Base-by-base conservation (phyloP, 441 rosid species). In the Gossypium schwendimanii region DNA sequence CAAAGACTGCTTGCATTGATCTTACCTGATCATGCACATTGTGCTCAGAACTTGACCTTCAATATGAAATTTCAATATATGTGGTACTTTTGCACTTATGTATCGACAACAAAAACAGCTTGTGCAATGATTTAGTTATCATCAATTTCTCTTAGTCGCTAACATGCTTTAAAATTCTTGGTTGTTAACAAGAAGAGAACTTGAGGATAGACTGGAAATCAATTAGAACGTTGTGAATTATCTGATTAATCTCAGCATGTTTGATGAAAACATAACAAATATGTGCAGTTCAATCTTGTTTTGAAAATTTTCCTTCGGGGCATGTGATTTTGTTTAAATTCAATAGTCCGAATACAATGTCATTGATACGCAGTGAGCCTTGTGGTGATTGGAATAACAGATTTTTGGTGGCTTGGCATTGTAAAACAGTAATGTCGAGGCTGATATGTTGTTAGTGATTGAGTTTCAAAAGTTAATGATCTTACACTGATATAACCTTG, bases 1-100 rank as follows among this genome's bases (percentile, higher is more conserved):
- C 20, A 23, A 24, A 26, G 14, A 23, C 15, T 23, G 70, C 21
- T 24, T n/a, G 14, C 36, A 33, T 45, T n/a, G 11, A 66, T 47
- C 57, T 66, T 66, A 9, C 57, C 23, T 7, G 36, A 47, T 66
- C 41, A 47, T 47, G 8, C 7, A 7, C 47, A 47, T 23, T 45
- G 57, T 23, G 70, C 70, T 66, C 39, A 66, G 12, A 7, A 15
- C 36, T 64, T 64, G 69, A 64, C 54, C 69, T 20, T 64, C 39
- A 47, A 47, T 14, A 23, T n/a, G 3, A 26, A 57, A 47, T 39
- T 47, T 12, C 20, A 45, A 6, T 44, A 12, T 21, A 44, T 12
- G 31, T 0, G 4, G 17, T 12, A 64, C 33, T 64, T 66, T 1
- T 47, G 57, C 24, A 17, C 58, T 47, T 26, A 4, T 3, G 1